Evolutionary conservation across 2,329 filamentous ascomycete species (phyloP).

Genomic region (Immersiporthe knoxdaviesiana): DNA sequence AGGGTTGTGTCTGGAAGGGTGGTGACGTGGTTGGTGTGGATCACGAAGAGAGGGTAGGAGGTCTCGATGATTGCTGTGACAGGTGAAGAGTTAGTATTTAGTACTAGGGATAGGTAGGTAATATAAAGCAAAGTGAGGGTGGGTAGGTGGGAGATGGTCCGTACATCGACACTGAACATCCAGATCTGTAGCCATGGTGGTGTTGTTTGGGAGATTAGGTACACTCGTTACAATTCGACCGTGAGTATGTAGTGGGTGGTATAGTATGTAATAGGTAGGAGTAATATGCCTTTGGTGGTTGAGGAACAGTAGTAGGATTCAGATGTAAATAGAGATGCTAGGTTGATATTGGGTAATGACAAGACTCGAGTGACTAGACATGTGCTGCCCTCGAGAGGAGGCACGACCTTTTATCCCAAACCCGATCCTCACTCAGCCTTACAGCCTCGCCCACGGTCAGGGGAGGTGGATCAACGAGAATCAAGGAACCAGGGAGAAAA

Average conservation of each 20-base stretch:
- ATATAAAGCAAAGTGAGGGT: no score
- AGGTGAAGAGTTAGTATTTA: neutral
- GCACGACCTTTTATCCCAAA: constrained; percentile 17
- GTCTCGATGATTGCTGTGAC: constrained; percentile 38
- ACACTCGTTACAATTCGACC: neutral
- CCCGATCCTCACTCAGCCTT: constrained; percentile 30
- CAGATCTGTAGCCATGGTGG: constrained; percentile 16
- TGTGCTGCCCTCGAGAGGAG: constrained; percentile 17
- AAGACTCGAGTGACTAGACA: neutral
- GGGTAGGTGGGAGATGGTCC: neutral
- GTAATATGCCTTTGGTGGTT: neutral
- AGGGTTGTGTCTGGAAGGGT: constrained; percentile 36
- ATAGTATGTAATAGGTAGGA: neutral
- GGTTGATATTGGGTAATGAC: neutral
- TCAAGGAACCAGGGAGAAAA: neutral
- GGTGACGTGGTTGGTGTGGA: constrained; percentile 36
- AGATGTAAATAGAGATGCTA: neutral
- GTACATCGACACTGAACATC: constrained; percentile 30
- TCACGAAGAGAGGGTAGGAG: constrained; percentile 35
- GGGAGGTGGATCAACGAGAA: neutral
- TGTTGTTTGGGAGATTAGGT: neutral
- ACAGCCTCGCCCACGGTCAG: constrained; percentile 30
- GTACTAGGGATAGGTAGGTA: neutral
- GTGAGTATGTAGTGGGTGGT: neutral
- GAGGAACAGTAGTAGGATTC: neutral